These are phyloP conservation scores for Boletus vermiculosoides DNA, from an alignment of 768 basidiomycete species.

Conservation along the genomic window DNA sequence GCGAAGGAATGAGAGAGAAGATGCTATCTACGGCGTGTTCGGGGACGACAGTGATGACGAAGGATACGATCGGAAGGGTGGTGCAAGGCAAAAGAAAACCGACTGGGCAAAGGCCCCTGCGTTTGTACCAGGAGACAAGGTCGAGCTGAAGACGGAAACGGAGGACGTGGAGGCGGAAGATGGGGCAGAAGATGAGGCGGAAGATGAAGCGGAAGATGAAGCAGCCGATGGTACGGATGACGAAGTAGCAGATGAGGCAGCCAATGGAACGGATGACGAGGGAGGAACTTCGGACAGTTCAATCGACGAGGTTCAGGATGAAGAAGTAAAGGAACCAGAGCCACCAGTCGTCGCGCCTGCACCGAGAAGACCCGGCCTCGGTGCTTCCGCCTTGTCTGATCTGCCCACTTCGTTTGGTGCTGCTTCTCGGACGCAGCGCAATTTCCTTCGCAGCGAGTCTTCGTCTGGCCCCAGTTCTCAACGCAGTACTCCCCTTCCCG, in stretches of 20 bases:
- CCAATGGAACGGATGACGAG: conserved; percentile 40
- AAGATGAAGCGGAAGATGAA: conserved; percentile 36
- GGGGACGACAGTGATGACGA: conserved; percentile 72
- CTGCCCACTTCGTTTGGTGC: conserved; percentile 41
- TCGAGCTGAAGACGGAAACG: conserved; percentile 42
- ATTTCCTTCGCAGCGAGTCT: conserved; percentile 55
- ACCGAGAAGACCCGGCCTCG: conserved; percentile 19
- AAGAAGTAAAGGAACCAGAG: conserved; percentile 33
- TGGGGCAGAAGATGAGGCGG: conserved; percentile 38
- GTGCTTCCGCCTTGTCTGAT: conserved; percentile 24
- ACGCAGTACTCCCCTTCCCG: conserved; percentile 52
- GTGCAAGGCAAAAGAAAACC: conserved; percentile 40
- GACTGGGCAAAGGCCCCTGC: conserved; percentile 79
- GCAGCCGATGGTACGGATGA: conserved; percentile 39
- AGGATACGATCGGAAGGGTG: conserved; percentile 28
- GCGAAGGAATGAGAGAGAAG: conserved; percentile 64
- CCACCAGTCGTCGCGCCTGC: conserved; percentile 30
- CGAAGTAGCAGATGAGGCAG: conserved; percentile 28
- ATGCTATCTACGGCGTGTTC: conserved; percentile 75
- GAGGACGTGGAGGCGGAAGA: conserved; percentile 36
- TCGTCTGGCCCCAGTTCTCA: conserved; percentile 41
- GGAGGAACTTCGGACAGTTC: conserved; percentile 34
- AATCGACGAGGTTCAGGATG: conserved; percentile 35
- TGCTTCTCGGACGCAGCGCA: conserved; percentile 39
- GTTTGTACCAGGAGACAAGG: conserved; percentile 60